Base-by-base conservation (phyloP, 2,329 filamentous ascomycete species). In the Cephalotrichum gorgonifer region DNA sequence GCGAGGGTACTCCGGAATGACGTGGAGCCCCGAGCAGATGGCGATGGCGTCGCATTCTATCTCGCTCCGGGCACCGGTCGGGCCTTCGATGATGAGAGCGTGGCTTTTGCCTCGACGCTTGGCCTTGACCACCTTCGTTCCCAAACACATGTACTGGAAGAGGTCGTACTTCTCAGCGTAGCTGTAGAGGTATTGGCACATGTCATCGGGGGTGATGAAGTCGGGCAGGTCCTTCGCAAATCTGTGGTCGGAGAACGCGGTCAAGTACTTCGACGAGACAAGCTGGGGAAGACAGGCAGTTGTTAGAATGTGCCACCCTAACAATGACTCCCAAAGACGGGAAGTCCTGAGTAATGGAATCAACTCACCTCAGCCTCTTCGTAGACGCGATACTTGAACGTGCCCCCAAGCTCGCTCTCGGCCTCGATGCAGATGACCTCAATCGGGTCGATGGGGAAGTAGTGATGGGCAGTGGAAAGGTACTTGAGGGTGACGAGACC, bases 201-300 rank as follows among this genome's bases (percentile, higher is more conserved):
- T 75, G 2, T 57, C 55, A 7, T 60, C 53, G 0, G 67, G 63
- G 2, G 63, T 64, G 7, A 73, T 53, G 50, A 75, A 75, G 52
- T 74, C 71, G 7, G 70, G 65, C 1, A 63, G 63, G 9, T 70
- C 62, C 1, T 59, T 45, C 2, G 67, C 59, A 5, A 70, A 62
- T 1, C 72, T 65, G 51, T 71, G 72, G 53, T 75, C 72, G 1
- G 72, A 75, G 52, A 75, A 76, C 17, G 67, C 60, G 0, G 72
- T 75, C 8, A 76, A 61, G 41, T 73, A 71, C 52, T 73, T 73
- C 3, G 71, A 74, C 2, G 69, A 72, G 1, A 75, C 72, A 2
- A 74, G 63, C 65, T 68, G 39, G 35, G 17, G n/a, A 20, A 20
- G 7, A 17, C 17, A n/a, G 17, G 20, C 17, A 39, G 35, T 22